Percentiles rank a stretch among this genome's conserved stretches.
phyloP scores from a whole-genome alignment of 225 moss, liverwort and hornwort species.

The Ulota crispa region DNA sequence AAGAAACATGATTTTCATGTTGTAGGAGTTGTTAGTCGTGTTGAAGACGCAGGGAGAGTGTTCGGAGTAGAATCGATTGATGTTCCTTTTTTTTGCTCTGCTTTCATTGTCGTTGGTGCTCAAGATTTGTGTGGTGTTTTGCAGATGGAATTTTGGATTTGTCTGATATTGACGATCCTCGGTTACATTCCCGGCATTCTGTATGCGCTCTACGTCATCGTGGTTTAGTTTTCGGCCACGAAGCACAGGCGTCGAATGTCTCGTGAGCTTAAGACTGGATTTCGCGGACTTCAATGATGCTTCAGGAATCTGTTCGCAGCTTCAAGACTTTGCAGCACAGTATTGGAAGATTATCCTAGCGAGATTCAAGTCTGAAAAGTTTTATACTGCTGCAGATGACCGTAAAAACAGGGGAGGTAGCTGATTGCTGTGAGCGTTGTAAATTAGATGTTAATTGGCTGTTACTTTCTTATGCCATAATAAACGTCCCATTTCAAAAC shows the following conservation, averaged over 20 bases:
- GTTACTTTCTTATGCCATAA: not conserved
- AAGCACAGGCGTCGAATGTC: not conserved
- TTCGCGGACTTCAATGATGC: not conserved
- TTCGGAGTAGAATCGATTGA: too few relatives aligned
- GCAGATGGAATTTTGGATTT: slow-evolving; percentile 48
- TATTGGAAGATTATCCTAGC: not conserved
- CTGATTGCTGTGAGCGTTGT: slow-evolving; percentile 23
- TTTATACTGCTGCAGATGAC: not conserved
- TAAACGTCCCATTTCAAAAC: not conserved
- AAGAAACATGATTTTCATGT: not conserved
- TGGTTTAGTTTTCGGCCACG: slow-evolving; percentile 12
- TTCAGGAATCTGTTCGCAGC: not conserved
- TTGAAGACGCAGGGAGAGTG: too few relatives aligned
- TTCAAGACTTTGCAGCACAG: not conserved
- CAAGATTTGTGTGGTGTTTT: not conserved
- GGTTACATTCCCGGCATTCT: slow-evolving; percentile 49
- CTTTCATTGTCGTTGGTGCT: not conserved
- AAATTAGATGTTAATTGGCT: slow-evolving; percentile 20
- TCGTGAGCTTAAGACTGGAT: not conserved
- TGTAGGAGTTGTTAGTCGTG: not conserved
- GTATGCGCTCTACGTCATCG: slow-evolving; percentile 42
- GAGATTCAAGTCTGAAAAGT: not conserved
- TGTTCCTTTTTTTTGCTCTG: not conserved
- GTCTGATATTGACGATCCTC: slow-evolving; percentile 41
- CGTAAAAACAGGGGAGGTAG: not conserved